Evolutionary conservation across 345 rosid genomes (phyloP).

Genomic region (Cardamine occulta): DNA sequence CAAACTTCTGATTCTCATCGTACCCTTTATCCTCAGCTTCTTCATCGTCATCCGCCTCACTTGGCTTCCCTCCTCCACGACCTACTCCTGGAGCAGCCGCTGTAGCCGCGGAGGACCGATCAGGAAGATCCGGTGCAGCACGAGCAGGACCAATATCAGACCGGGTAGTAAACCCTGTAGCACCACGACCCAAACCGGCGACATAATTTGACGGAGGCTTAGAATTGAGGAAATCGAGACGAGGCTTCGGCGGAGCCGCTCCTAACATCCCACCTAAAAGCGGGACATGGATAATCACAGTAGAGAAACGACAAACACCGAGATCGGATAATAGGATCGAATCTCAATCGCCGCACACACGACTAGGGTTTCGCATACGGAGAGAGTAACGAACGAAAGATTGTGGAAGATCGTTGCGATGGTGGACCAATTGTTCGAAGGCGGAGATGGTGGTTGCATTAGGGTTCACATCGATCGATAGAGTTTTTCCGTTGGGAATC

Average conservation of each 20-base stretch:
- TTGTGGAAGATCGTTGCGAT: slow-evolving; percentile 50
- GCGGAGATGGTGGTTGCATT: slow-evolving; percentile 54
- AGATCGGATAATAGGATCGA: slow-evolving; percentile 55
- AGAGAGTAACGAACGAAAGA: slow-evolving; percentile 49
- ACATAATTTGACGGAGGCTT: slow-evolving; percentile 88
- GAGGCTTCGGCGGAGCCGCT: slow-evolving; percentile 66
- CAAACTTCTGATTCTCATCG: slow-evolving; percentile 95
- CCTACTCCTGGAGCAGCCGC: slow-evolving; percentile 55
- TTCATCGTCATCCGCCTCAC: slow-evolving; percentile 80
- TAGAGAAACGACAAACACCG: slow-evolving; percentile 53
- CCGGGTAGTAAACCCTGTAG: slow-evolving; percentile 95
- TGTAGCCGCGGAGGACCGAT: slow-evolving; percentile 59
- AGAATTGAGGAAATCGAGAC: slow-evolving; percentile 82
- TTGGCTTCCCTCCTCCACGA: slow-evolving; percentile 69
- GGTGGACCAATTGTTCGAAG: slow-evolving; percentile 56
- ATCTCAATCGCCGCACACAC: slow-evolving; percentile 26
- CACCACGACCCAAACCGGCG: slow-evolving; percentile 97
- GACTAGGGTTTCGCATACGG: slow-evolving; percentile 35
- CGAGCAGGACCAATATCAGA: slow-evolving; percentile 97
- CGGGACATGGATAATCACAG: slow-evolving; percentile 73
- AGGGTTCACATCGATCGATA: slow-evolving; percentile 57
- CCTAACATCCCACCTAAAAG: slow-evolving; percentile 64
- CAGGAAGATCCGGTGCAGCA: slow-evolving; percentile 91
- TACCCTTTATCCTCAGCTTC: slow-evolving; percentile 88
- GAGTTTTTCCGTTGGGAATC: slow-evolving; percentile 54